Evolutionary conservation across 2,329 filamentous ascomycete genomes (phyloP).

Genomic region (Microcera coccophila): DNA sequence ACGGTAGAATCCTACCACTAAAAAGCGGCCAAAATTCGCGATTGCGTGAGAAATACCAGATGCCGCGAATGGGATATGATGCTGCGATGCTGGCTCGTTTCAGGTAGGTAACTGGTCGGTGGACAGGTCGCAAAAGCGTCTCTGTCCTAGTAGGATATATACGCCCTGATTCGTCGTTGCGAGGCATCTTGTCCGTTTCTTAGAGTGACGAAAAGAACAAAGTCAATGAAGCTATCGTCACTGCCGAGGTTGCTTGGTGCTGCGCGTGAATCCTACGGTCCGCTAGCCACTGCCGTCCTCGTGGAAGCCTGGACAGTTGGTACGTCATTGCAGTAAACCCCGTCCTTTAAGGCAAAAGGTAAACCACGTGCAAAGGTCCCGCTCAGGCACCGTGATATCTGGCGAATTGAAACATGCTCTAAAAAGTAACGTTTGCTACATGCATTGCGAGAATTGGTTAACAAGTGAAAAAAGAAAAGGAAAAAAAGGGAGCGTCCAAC

Average conservation of each 20-base stretch:
- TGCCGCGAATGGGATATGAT: slow-evolving; percentile 63
- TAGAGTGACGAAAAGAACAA: background rate
- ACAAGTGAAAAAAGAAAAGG: background rate
- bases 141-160: slow-evolving; percentile 14
- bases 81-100: slow-evolving; percentile 44
- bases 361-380: too few species aligned
- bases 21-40: slow-evolving; percentile 81
- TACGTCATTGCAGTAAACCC: too few species aligned
- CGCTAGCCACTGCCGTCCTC: too few species aligned
- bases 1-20: slow-evolving; percentile 69
- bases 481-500: background rate
- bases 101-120: slow-evolving; percentile 41
- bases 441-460: background rate
- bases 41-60: slow-evolving; percentile 76
- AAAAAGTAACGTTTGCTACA: too few species aligned
- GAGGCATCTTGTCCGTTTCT: slow-evolving; percentile 16
- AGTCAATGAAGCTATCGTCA: slow-evolving; percentile 1
- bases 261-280: too few species aligned
- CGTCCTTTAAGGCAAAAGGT: too few species aligned
- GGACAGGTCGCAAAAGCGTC: slow-evolving; percentile 22
- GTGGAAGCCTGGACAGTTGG: too few species aligned
- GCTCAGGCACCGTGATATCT: too few species aligned
- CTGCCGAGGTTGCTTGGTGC: background rate
- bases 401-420: too few species aligned
- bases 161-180: slow-evolving; percentile 7